A percentile compares a stretch with the other conserved stretches of the same genome.
Evolutionary conservation across 352 stramenopile species (phyloP).

Genomic region (Detonula confervacea): DNA sequence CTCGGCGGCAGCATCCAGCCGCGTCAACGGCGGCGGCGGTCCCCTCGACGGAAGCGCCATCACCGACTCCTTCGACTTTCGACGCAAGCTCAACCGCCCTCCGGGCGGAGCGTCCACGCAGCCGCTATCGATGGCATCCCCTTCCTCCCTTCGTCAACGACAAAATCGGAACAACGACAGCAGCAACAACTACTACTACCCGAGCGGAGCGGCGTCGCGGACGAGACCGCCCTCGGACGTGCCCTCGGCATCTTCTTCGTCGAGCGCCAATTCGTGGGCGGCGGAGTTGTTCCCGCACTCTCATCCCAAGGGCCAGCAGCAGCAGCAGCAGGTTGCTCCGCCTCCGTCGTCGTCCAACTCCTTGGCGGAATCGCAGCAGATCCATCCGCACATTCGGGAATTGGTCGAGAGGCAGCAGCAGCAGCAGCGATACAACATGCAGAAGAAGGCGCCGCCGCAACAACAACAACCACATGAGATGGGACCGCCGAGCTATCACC

Average conservation of each 20-base stretch:
- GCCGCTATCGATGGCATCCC: not conserved
- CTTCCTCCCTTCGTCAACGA: not conserved
- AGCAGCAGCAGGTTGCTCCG: not conserved
- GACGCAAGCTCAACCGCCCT: not conserved
- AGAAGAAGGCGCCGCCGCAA: not conserved
- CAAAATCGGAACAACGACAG: not conserved
- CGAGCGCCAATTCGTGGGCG: not conserved
- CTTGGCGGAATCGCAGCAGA: not conserved
- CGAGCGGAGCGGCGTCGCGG: too few relatives aligned
- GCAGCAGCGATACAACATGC: not conserved
- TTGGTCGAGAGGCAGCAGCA: constrained; percentile 17
- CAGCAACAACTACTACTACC: not conserved
- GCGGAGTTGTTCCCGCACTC: not conserved
- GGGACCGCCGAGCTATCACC: too few relatives aligned
- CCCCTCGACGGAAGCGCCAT: not conserved
- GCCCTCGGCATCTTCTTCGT: constrained; percentile 14
- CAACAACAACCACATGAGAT: not conserved
- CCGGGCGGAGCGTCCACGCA: not conserved
- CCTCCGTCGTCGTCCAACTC: not conserved
- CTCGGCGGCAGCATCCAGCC: too few relatives aligned
- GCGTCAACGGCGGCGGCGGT: not conserved
- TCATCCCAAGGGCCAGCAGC: not conserved
- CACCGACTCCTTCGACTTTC: not conserved
- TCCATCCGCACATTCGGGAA: constrained; percentile 40
- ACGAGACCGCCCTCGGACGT: not conserved